Base-by-base conservation (phyloP, 1,284 basidiomycete species). In the Cystobasidium sp. region DNA sequence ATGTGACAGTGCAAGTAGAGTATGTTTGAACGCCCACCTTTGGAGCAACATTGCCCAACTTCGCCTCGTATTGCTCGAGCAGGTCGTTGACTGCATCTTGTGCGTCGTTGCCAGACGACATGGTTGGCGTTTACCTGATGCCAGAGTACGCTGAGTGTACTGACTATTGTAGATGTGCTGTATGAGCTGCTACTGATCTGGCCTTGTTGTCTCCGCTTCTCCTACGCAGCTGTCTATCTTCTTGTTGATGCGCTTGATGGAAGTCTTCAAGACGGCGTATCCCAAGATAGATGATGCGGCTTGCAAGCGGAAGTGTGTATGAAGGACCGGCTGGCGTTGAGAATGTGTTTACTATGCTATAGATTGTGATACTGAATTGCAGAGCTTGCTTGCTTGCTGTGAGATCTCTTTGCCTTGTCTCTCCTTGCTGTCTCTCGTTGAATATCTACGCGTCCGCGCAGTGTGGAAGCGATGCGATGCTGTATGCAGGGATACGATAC, bases 1-100 rank as follows among this genome's bases (percentile, higher is more conserved):
- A 41, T 52, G 37, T 53, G 24, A 20, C 41, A 8, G 22, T 22
- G 22, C 24, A n/a, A 6, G 18, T 47, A 18, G 6, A 0, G 12
- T 16, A 20, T 41, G 49, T 14, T 6, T 3, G 6, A 14, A 14
- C n/a, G 16, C 64, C 18, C 64, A 66, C 64, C 64, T 64, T 62
- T 20, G 69, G 69, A 43, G 69, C 69, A 1, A 71, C 69, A 62
- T 62, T 47, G 47, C 69, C 61, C 14, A 71, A 49, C 59, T 71
- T 71, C 37, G 59, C 58, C 43, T 71, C 47, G 51, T 71, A 71
- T 51, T 71, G 69, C 18, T 41, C 51, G 37, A 73, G 62, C 8
- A 73, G 46, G 44, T 73, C 63, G 43, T 73, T 73, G 44, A 66
- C 63, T 37, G 70, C 70, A 59, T 73, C 70, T 31, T 46, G 41